Conservation (phyloP, 768 basidiomycete species). For the Tricholoma terreum region DNA sequence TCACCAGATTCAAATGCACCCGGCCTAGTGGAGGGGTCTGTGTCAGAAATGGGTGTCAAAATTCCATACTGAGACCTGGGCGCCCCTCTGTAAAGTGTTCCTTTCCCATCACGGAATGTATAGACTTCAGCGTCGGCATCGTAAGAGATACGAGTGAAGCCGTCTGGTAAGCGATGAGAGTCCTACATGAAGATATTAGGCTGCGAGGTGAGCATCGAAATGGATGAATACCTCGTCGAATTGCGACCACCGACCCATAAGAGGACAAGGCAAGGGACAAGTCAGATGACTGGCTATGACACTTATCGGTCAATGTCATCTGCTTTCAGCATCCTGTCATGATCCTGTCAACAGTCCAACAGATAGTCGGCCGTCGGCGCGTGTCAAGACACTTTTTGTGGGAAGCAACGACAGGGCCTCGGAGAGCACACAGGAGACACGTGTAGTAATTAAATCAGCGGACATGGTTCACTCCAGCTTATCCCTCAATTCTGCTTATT, state of each 20-base stretch:
- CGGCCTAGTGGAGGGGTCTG: constrained; percentile 15
- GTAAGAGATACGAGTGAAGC: constrained; percentile 49
- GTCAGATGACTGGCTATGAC: too few relatives aligned
- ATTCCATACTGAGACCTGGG: constrained; percentile 45
- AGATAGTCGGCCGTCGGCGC: too few relatives aligned
- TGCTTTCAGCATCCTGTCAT: too few relatives aligned
- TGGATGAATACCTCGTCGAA: constrained; percentile 31
- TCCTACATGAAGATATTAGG: constrained; percentile 28
- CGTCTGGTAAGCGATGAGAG: constrained; percentile 38
- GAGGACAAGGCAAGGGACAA: not conserved
- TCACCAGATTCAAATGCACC: constrained; percentile 27
- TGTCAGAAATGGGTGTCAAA: constrained; percentile 33
- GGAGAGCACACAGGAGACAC: not conserved
- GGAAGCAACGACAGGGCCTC: too few relatives aligned
- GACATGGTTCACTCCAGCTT: too few relatives aligned
- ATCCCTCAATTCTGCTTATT: not conserved
- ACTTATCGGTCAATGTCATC: too few relatives aligned
- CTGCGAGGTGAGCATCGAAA: not conserved
- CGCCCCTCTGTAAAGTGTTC: constrained; percentile 41
- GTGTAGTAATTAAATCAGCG: not conserved
- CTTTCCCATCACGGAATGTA: constrained; percentile 45
- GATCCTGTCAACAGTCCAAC: too few relatives aligned
- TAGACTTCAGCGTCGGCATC: constrained; percentile 53
- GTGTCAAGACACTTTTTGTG: too few relatives aligned
- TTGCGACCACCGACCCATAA: constrained; percentile 32